Evolutionary conservation across 257 asterid genomes (phyloP), one percentile per base, ranked within the genome.

Genomic region (Scutellaria galericulata): DNA sequence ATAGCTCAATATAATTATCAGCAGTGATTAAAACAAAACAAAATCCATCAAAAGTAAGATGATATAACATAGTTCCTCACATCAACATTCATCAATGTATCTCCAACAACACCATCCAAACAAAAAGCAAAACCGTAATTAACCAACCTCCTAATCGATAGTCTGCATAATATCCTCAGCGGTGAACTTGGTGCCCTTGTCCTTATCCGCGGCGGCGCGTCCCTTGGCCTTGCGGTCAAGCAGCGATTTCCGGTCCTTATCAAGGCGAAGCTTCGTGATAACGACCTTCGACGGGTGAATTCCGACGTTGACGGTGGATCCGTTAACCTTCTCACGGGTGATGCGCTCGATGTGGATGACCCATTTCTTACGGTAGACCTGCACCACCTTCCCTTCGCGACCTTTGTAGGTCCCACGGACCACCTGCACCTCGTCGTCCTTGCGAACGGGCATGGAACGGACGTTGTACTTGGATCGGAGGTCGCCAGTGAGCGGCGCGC

Each of bases 361-460:
- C 96, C 96, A 89, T 52, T 87, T 87, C 85, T 85, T 87, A 1
- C 93, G 88, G 81, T 89, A 89, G 2, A 87, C 96, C 48, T 87
- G 91, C 31, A 83, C 87, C 2, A 87, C 82, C 72, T 89, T 89
- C 0, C 96, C 93, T 44, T 89, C 93, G 13, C 96, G 88, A 7
- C 91, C 93, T 73, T 85, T 87, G 86, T 83, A 89, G 68, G 96
- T 89, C 0, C 96, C 96, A 0, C 91, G 84, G 7, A 87, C 90
- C 0, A 89, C 88, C 72, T 85, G 93, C 22, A 89, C 96, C 81
- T 89, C 96, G 80, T 89, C 91, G 86, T 89, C 96, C 75, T 89
- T 89, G 52, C 96, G 86, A 1, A 89, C 88, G 5, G 91, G 93
- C 83, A 89, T 84, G 9, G 93, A 89, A 0, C 91, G 83, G 41